Percentiles rank a stretch among this genome's conserved stretches.
phyloP scores from a whole-genome alignment of 306 rosid genomes.

The Delonix regia region DNA sequence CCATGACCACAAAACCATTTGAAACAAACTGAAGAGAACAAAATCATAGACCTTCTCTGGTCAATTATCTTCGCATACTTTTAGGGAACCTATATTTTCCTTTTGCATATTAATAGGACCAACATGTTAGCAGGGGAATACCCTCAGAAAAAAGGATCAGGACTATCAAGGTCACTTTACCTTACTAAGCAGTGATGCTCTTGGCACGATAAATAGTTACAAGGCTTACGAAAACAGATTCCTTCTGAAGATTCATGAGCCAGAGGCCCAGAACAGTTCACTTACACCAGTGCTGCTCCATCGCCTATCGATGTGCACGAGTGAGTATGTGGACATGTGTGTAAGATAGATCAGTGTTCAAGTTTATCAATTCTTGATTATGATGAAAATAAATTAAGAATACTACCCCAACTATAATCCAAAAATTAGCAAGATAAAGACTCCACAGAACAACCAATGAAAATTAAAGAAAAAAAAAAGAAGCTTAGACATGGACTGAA shows the following conservation, averaged over 20 bases:
- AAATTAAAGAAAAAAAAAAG: not conserved
- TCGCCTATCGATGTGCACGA: not conserved
- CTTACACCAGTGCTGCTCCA: not conserved
- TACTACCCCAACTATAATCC: not conserved
- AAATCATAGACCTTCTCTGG: not conserved
- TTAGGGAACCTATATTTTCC: not conserved
- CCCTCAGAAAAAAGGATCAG: not conserved
- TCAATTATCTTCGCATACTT: not conserved
- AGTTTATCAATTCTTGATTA: not conserved
- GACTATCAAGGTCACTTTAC: conserved; percentile 1
- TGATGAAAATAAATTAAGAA: not conserved
- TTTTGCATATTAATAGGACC: not conserved
- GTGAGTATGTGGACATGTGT: not conserved
- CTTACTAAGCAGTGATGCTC: not conserved
- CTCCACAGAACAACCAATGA: conserved; percentile 11
- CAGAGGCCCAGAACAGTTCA: not conserved
- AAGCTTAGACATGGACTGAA: not conserved
- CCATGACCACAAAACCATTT: not conserved
- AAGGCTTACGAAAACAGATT: not conserved
- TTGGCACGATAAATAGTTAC: no score
- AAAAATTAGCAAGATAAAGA: conserved; percentile 14
- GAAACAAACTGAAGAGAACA: not conserved
- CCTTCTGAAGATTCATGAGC: not conserved
- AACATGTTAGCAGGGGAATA: not conserved
- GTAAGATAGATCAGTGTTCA: not conserved